Percentiles rank a stretch among this genome's conserved stretches.
These are phyloP conservation scores for Colletotrichum sp. DNA, from an alignment of 2,329 filamentous ascomycete genomes.

Conservation along the genomic window DNA sequence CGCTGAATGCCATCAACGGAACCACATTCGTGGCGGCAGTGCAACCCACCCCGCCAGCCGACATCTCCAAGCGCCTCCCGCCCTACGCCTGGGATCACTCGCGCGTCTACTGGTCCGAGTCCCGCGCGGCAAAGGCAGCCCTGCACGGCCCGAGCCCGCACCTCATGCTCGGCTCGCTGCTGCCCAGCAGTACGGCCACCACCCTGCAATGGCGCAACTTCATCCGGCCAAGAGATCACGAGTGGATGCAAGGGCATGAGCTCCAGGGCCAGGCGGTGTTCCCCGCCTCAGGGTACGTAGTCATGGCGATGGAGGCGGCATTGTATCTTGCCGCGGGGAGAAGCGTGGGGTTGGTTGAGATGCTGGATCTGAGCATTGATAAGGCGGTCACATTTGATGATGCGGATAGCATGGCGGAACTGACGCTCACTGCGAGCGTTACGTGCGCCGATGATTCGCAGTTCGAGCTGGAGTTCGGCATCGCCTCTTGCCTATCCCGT, in stretches of 20 bases:
- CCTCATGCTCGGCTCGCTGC: conserved; percentile 30
- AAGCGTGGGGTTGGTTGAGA: not conserved
- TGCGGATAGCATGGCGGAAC: not conserved
- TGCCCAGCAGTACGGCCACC: not conserved
- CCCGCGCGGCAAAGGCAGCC: not conserved
- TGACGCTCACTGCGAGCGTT: not conserved
- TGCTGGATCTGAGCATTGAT: not conserved
- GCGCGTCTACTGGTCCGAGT: conserved; percentile 32
- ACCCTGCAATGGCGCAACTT: not conserved
- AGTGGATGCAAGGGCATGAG: conserved; percentile 42
- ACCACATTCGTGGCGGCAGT: not conserved
- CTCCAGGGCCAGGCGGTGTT: conserved; percentile 42
- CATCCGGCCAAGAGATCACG: conserved; percentile 27
- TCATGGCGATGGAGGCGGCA: conserved; percentile 48
- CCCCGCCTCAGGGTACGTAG: conserved; percentile 47
- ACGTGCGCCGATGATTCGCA: not conserved
- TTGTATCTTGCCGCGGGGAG: not conserved
- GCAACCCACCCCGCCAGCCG: not conserved
- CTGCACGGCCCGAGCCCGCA: conserved; percentile 26
- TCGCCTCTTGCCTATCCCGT: not conserved
- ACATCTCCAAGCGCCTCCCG: conserved; percentile 30
- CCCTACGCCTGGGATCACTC: conserved; percentile 46
- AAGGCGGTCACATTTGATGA: not conserved
- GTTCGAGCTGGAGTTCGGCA: not conserved
- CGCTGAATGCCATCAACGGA: not conserved